A percentile compares a stretch with the other conserved stretches of the same genome.
phyloP scores from a whole-genome alignment of 2,329 filamentous ascomycete species.

The Colletotrichum horii region DNA sequence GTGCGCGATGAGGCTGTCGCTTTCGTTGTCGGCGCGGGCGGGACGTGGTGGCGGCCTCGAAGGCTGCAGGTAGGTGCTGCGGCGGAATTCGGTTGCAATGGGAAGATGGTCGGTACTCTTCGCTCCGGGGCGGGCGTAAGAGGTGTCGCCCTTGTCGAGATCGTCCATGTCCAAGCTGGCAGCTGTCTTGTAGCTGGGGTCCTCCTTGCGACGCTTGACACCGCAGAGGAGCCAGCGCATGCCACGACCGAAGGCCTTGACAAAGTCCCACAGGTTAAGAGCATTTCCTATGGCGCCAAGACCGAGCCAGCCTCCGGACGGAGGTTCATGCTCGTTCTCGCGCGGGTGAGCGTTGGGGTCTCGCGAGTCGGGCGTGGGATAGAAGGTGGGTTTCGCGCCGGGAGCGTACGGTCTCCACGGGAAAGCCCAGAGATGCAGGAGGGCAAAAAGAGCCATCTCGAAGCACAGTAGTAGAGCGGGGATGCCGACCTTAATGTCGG shows the following conservation, averaged over 20 bases:
- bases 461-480: slow-evolving; percentile 79
- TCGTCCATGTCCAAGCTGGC: slow-evolving; percentile 41
- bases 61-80: slow-evolving; percentile 28
- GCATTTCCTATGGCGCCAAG: slow-evolving; percentile 71
- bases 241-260: slow-evolving; percentile 79
- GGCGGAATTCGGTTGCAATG: slow-evolving; percentile 43
- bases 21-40: slow-evolving; percentile 37
- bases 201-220: slow-evolving; percentile 62
- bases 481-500: slow-evolving; percentile 82
- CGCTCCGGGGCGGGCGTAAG: slow-evolving; percentile 27
- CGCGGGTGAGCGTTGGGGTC: slow-evolving; percentile 43
- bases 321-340: slow-evolving; percentile 51
- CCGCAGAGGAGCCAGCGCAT: slow-evolving; percentile 84
- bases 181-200: slow-evolving; percentile 53
- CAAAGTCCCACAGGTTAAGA: slow-evolving; percentile 81
- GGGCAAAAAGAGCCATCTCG: slow-evolving; percentile 82
- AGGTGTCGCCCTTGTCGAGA: slow-evolving; percentile 33
- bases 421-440: slow-evolving; percentile 85
- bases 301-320: slow-evolving; percentile 70
- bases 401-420: slow-evolving; percentile 73
- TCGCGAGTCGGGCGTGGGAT: slow-evolving; percentile 48
- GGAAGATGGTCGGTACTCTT: slow-evolving; percentile 44
- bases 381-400: slow-evolving; percentile 48
- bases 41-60: slow-evolving; percentile 23
- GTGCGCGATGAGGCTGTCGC: slow-evolving; percentile 47